Conservation (phyloP, 2,329 filamentous ascomycete species). For the Cladosporium sp. region DNA sequence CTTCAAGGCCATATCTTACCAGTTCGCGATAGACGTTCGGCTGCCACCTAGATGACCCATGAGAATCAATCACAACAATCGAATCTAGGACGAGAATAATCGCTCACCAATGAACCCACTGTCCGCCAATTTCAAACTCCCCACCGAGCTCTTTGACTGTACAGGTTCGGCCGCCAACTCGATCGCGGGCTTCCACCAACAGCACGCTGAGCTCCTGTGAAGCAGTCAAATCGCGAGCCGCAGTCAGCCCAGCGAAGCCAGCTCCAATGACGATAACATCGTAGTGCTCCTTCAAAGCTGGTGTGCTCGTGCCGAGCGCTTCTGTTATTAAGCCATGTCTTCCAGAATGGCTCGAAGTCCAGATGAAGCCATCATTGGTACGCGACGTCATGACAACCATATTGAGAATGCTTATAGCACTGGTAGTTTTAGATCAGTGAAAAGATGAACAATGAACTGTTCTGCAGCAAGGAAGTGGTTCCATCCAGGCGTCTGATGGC, state of each 20-base stretch:
- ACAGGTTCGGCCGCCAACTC: constrained; percentile 54
- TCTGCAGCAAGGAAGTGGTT: not conserved
- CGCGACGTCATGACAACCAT: not conserved
- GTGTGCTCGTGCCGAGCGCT: not conserved
- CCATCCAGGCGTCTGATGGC: not conserved
- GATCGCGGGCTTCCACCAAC: constrained; percentile 52
- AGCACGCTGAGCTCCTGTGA: constrained; percentile 43
- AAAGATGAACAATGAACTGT: not conserved
- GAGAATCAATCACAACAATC: not conserved
- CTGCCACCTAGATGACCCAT: constrained; percentile 25
- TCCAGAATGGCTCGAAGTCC: not conserved
- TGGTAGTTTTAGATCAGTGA: not conserved
- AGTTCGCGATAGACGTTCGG: constrained; percentile 37
- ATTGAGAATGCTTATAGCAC: not conserved
- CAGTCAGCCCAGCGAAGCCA: constrained; percentile 40
- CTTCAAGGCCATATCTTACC: constrained; percentile 33
- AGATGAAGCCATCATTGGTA: not conserved
- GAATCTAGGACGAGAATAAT: too few species aligned
- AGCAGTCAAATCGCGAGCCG: constrained; percentile 36
- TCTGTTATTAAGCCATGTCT: not conserved
- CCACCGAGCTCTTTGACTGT: constrained; percentile 49
- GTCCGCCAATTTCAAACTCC: constrained; percentile 53
- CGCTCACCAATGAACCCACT: constrained; percentile 44
- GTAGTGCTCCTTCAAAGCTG: constrained; percentile 25
- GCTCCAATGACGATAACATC: constrained; percentile 48